A percentile compares a stretch with the other conserved stretches of the same genome.
phyloP scores from a whole-genome alignment of 2,329 filamentous ascomycete species.

The Blastomyces gilchristii region DNA sequence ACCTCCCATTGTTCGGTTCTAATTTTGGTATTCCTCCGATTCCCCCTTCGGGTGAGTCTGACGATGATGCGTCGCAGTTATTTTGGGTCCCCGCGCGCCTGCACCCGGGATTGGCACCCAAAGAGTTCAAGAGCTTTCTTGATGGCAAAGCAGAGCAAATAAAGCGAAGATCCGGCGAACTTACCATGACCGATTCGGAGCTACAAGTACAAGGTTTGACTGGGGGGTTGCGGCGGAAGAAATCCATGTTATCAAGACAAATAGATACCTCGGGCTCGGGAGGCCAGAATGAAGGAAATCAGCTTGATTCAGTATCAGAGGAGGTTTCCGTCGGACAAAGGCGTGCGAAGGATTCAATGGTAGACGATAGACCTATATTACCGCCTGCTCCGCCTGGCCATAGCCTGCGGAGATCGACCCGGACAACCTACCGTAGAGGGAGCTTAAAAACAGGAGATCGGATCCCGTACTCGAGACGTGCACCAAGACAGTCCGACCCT shows the following conservation, averaged over 20 bases:
- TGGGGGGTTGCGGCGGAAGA: slow-evolving; percentile 67
- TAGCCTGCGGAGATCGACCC: slow-evolving; percentile 77
- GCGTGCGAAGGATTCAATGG: slow-evolving; percentile 9
- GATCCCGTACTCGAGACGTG: slow-evolving; percentile 62
- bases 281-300: not conserved
- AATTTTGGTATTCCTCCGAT: slow-evolving; percentile 33
- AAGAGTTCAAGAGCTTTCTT: slow-evolving; percentile 92
- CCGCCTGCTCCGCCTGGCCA: slow-evolving; percentile 63
- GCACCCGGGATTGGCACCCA: slow-evolving; percentile 88
- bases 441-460: slow-evolving; percentile 73
- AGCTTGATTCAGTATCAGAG: slow-evolving; percentile 14
- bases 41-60: slow-evolving; percentile 39
- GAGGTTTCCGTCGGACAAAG: slow-evolving; percentile 8
- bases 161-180: slow-evolving; percentile 68
- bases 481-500: slow-evolving; percentile 52
- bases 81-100: slow-evolving; percentile 94
- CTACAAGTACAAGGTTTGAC: slow-evolving; percentile 44
- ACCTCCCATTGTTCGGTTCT: slow-evolving; percentile 35
- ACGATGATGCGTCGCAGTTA: slow-evolving; percentile 75
- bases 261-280: slow-evolving; percentile 58
- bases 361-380: slow-evolving; percentile 76
- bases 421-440: slow-evolving; percentile 82
- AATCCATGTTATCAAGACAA: slow-evolving; percentile 89
- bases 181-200: slow-evolving; percentile 49
- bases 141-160: slow-evolving; percentile 89